Conservation (phyloP, 129 eudicot genomes). For the Smallanthus sonchifolius region DNA sequence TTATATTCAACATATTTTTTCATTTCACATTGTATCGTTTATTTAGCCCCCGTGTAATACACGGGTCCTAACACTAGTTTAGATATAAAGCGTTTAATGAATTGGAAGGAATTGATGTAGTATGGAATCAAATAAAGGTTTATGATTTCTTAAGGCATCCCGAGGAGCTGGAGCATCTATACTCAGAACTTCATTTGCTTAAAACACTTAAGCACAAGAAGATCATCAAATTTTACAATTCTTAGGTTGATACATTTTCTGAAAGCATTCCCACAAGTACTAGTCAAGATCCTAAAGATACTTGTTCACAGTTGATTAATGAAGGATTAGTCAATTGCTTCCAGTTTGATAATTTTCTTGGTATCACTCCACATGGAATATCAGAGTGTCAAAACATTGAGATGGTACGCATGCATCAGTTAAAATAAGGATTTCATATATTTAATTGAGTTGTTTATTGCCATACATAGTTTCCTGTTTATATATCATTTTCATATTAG, state of each 20-base stretch:
- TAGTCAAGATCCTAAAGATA: slow-evolving; percentile 23
- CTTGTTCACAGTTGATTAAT: slow-evolving; percentile 26
- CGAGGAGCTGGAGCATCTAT: background rate
- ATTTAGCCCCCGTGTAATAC: no score
- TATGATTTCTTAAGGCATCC: slow-evolving; percentile 4
- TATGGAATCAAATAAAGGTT: slow-evolving; percentile 8
- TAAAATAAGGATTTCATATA: slow-evolving; percentile 1
- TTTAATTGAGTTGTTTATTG: background rate
- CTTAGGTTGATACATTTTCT: slow-evolving; percentile 26
- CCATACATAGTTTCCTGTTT: background rate
- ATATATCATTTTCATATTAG: slow-evolving; percentile 1
- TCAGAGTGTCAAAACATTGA: slow-evolving; percentile 35
- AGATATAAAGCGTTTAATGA: slow-evolving; percentile 7
- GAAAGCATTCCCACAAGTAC: slow-evolving; percentile 31
- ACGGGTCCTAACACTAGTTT: no score
- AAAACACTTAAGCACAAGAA: slow-evolving; percentile 4
- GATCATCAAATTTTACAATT: background rate
- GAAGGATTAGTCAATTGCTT: slow-evolving; percentile 47
- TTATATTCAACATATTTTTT: no score
- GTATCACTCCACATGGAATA: slow-evolving; percentile 20
- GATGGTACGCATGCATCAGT: slow-evolving; percentile 18
- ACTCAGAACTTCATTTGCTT: slow-evolving; percentile 12
- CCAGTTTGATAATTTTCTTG: slow-evolving; percentile 49
- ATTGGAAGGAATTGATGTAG: slow-evolving; percentile 7
- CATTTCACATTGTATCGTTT: no score